Evolutionary conservation across 768 basidiomycete genomes (phyloP).

Genomic region (Auricularia cornea): DNA sequence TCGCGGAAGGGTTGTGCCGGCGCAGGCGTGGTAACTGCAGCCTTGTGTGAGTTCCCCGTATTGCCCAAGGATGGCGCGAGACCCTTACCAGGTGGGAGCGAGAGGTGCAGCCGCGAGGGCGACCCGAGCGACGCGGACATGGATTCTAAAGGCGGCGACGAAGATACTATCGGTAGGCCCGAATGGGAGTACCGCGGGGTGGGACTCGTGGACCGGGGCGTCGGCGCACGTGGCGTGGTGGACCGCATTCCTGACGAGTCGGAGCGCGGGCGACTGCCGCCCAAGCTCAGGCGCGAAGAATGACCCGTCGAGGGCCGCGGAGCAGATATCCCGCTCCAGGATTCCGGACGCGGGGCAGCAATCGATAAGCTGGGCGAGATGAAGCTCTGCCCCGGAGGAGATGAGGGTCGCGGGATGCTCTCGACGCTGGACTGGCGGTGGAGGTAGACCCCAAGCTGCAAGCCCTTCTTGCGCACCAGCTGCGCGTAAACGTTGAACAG

Average conservation of each 20-base stretch:
- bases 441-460: constrained; percentile 81
- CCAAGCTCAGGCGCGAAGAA: not conserved
- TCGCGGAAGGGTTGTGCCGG: constrained; percentile 65
- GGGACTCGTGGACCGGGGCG: not conserved
- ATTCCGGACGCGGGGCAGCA: not conserved
- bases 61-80: constrained; percentile 5
- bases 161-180: not conserved
- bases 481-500: constrained; percentile 87
- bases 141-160: constrained; percentile 4
- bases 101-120: constrained; percentile 18
- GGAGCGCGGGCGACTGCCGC: not conserved
- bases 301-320: not conserved
- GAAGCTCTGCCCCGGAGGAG: constrained; percentile 26
- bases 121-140: constrained; percentile 13
- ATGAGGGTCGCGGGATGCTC: constrained; percentile 64
- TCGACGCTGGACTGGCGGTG: constrained; percentile 80
- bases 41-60: not conserved
- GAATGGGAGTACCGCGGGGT: not conserved
- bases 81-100: constrained; percentile 8
- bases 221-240: not conserved
- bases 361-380: not conserved
- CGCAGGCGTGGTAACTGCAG: constrained; percentile 34
- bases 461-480: constrained; percentile 69
- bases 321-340: not conserved
- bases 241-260: not conserved